phyloP scores from a whole-genome alignment of 225 moss, liverwort and hornwort genomes.

The Polytrichum commune region DNA sequence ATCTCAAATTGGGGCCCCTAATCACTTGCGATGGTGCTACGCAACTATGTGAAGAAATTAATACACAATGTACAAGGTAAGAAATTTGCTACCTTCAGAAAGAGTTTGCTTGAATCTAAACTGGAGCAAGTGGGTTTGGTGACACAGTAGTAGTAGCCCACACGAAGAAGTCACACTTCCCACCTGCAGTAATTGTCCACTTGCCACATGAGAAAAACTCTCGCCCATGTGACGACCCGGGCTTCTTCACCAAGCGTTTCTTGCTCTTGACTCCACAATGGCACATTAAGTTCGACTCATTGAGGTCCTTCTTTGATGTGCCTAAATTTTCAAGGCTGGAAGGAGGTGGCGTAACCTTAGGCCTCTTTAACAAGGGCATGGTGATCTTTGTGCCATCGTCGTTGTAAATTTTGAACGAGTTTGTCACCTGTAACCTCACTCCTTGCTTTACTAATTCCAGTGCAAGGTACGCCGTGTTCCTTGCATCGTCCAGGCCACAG shows the following conservation, averaged over 20 bases:
- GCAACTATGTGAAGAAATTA: too few species aligned
- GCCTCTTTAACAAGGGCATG: slow-evolving; percentile 3
- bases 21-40: too few species aligned
- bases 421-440: slow-evolving; percentile 20
- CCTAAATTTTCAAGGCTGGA: background rate
- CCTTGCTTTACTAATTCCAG: slow-evolving; percentile 33
- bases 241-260: slow-evolving; percentile 13
- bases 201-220: slow-evolving; percentile 12
- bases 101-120: background rate
- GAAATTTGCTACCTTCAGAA: too few species aligned
- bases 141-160: slow-evolving; percentile 3
- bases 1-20: too few species aligned
- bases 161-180: slow-evolving; percentile 9
- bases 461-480: slow-evolving; percentile 37
- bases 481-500: slow-evolving; percentile 42
- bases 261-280: slow-evolving; percentile 9
- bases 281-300: background rate
- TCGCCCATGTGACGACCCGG: slow-evolving; percentile 9
- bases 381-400: slow-evolving; percentile 15
- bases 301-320: background rate
- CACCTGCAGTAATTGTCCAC: slow-evolving; percentile 10
- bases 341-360: background rate
- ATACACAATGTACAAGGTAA: too few species aligned
- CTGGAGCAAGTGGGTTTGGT: background rate
- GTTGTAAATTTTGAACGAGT: slow-evolving; percentile 24